These are phyloP conservation scores for Narthecium ossifragum DNA, from an alignment of 106 monocot species.

Conservation along the genomic window DNA sequence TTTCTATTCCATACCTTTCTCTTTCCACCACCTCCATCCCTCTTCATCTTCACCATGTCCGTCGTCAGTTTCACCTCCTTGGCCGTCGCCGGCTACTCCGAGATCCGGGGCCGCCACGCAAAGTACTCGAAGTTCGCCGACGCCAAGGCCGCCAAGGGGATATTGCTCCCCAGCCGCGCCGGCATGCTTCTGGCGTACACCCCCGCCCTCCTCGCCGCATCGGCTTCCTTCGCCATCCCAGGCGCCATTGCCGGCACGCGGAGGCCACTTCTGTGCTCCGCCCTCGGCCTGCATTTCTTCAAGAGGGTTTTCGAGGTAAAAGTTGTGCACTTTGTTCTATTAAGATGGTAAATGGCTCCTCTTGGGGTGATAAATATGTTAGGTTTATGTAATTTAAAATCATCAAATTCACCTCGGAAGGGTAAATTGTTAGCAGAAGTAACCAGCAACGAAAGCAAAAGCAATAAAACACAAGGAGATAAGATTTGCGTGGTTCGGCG, in stretches of 20 bases:
- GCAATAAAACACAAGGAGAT: too few relatives aligned
- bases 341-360: not conserved
- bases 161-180: slow-evolving; percentile 17
- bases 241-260: slow-evolving; percentile 9
- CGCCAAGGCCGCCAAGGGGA: not conserved
- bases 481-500: too few relatives aligned
- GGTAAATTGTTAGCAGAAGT: not conserved
- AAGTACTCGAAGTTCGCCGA: slow-evolving; percentile 68
- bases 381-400: not conserved
- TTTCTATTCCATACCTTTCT: slow-evolving; percentile 8
- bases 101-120: slow-evolving; percentile 36
- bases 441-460: not conserved
- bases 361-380: not conserved
- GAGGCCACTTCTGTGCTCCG: slow-evolving; percentile 8
- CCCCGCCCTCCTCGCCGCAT: slow-evolving; percentile 35
- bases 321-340: not conserved
- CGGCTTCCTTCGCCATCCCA: slow-evolving; percentile 28
- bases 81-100: slow-evolving; percentile 18
- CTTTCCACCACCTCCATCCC: slow-evolving; percentile 42
- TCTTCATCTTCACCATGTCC: slow-evolving; percentile 29
- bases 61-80: slow-evolving; percentile 10
- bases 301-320: slow-evolving; percentile 62
- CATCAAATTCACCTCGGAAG: not conserved
- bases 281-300: slow-evolving; percentile 44
- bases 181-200: slow-evolving; percentile 52